Conservation (phyloP, 257 asterid genomes). For the Fraxinus cuspidata region DNA sequence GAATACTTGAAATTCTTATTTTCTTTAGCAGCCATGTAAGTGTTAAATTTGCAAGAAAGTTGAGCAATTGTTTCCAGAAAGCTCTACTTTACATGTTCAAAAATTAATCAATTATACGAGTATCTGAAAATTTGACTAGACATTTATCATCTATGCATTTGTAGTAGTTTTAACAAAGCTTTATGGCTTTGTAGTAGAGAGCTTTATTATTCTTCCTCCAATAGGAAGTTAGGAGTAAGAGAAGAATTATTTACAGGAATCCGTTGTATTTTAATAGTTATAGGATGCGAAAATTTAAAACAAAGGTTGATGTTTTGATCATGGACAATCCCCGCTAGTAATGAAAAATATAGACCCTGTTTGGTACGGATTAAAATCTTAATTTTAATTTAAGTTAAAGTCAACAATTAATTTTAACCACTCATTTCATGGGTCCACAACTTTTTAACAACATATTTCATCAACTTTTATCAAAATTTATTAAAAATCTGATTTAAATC, state of each 20-base stretch:
- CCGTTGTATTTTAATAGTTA: background rate
- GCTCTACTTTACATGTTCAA: background rate
- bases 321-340: background rate
- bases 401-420: too few species aligned
- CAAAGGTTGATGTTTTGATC: background rate
- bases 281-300: background rate
- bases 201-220: background rate
- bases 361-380: too few species aligned
- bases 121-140: background rate
- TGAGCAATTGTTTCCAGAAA: too few species aligned
- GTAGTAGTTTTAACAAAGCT: background rate
- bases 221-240: background rate
- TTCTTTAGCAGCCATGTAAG: too few species aligned
- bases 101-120: background rate
- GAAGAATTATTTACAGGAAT: background rate
- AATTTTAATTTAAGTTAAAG: too few species aligned
- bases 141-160: background rate
- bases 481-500: too few species aligned
- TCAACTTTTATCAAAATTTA: too few species aligned
- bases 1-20: too few species aligned
- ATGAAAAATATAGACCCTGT: too few species aligned
- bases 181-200: background rate
- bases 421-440: too few species aligned
- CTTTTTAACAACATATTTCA: too few species aligned
- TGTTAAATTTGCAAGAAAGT: too few species aligned